A percentile compares a stretch with the other conserved stretches of the same genome.
Conservation (phyloP, 352 stramenopile species). For the Sclerospora graminicola region DNA sequence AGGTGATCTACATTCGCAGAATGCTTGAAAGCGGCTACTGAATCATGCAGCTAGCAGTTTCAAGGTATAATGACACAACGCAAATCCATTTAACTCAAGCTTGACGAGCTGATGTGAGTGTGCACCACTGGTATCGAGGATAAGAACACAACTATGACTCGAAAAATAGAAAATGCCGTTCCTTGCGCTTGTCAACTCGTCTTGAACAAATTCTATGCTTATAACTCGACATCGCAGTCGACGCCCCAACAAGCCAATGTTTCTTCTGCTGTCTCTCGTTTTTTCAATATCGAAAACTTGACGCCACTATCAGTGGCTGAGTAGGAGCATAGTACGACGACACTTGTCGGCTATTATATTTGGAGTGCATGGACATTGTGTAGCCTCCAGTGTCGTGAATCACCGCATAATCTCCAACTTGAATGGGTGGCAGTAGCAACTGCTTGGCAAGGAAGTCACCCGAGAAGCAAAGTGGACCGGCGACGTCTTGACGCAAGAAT, state of each 20-base stretch:
- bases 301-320: constrained; percentile 10
- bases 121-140: constrained; percentile 1
- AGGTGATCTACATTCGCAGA: constrained; percentile 77
- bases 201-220: neutral
- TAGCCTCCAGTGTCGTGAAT: constrained; percentile 85
- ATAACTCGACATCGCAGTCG: constrained; percentile 31
- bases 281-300: constrained; percentile 53
- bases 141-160: constrained; percentile 8
- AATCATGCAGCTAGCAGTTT: neutral
- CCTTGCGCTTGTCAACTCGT: neutral
- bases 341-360: constrained; percentile 81
- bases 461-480: constrained; percentile 88
- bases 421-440: constrained; percentile 54
- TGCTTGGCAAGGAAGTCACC: constrained; percentile 85
- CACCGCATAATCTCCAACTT: constrained; percentile 67
- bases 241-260: constrained; percentile 64
- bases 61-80: neutral
- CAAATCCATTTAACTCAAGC: neutral
- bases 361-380: constrained; percentile 82
- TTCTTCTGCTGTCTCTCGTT: constrained; percentile 56
- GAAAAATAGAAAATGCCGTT: constrained; percentile 13
- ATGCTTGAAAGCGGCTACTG: constrained; percentile 76
- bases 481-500: constrained; percentile 78
- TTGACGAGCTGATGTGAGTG: constrained; percentile 2
- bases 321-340: constrained; percentile 64